A percentile compares a stretch with the other conserved stretches of the same genome.
Conservation (phyloP, 192 early-diverging fungal genomes). For the Gryganskiella cystojenkinii region DNA sequence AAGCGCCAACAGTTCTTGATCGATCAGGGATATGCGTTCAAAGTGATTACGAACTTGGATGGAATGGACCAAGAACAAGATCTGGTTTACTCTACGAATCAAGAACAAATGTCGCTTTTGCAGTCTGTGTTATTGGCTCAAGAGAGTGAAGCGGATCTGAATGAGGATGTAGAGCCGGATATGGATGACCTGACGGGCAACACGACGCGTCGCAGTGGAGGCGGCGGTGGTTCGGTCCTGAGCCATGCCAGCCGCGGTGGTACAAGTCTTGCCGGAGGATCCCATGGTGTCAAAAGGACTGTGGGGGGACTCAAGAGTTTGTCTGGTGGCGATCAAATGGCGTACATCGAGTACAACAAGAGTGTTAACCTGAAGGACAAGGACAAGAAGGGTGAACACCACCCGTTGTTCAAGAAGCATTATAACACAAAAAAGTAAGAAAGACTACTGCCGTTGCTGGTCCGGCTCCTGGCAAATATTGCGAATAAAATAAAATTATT, state of each 20-base stretch:
- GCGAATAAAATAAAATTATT: no score
- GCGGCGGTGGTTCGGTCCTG: slow-evolving; percentile 49
- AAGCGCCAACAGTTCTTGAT: slow-evolving; percentile 99
- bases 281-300: slow-evolving; percentile 59
- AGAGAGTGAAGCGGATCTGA: slow-evolving; percentile 66
- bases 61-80: slow-evolving; percentile 86
- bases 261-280: slow-evolving; percentile 47
- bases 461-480: no score
- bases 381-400: slow-evolving; percentile 62
- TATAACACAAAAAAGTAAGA: slow-evolving; percentile 56
- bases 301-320: slow-evolving; percentile 83
- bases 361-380: slow-evolving; percentile 41
- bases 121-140: slow-evolving; percentile 83
- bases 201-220: slow-evolving; percentile 52
- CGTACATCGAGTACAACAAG: slow-evolving; percentile 83
- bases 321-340: slow-evolving; percentile 93
- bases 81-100: slow-evolving; percentile 77
- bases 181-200: slow-evolving; percentile 66
- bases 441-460: not conserved
- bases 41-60: slow-evolving; percentile 96
- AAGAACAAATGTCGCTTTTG: slow-evolving; percentile 86
- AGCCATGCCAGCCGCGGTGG: slow-evolving; percentile 59
- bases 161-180: slow-evolving; percentile 71
- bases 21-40: slow-evolving; percentile 99
- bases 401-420: slow-evolving; percentile 76